Evolutionary conservation across 306 rosid species (phyloP).

Genomic region (Pachyrhizus erosus): DNA sequence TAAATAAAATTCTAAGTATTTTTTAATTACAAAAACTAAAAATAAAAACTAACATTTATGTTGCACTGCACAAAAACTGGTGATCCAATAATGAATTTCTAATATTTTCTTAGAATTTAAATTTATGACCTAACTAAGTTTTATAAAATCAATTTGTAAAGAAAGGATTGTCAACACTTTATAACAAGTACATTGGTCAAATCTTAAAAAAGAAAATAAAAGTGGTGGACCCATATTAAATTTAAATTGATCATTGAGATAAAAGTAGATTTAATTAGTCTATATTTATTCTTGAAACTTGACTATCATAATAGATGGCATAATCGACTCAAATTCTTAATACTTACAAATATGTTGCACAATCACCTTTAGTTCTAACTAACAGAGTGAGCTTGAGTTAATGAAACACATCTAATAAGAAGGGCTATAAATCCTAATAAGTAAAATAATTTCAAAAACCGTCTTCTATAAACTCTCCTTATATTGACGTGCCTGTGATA

Average conservation of each 20-base stretch:
- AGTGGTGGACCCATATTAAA: too few relatives aligned
- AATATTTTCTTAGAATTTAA: too few relatives aligned
- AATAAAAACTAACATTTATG: too few relatives aligned
- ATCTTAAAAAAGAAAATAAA: too few relatives aligned
- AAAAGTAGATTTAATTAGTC: neutral
- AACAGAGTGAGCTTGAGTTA: neutral
- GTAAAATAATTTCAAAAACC: constrained; percentile 25
- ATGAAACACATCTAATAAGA: constrained; percentile 12
- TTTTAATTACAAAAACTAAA: too few relatives aligned
- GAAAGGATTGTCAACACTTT: too few relatives aligned
- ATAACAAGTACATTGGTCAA: too few relatives aligned
- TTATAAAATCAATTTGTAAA: too few relatives aligned
- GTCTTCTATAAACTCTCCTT: neutral
- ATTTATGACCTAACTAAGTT: too few relatives aligned
- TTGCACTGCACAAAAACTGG: too few relatives aligned
- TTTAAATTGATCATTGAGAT: neutral
- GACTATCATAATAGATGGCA: neutral
- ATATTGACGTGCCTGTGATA: neutral
- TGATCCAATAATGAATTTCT: too few relatives aligned
- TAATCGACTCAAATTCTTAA: neutral
- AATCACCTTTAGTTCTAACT: constrained; percentile 1
- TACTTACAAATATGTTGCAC: neutral
- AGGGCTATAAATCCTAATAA: constrained; percentile 25
- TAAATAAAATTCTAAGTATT: too few relatives aligned
- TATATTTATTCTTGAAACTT: neutral